Percentiles rank a stretch among this genome's conserved stretches.
These are phyloP conservation scores for Acer saccharum DNA, from an alignment of 345 rosid genomes.

Conservation along the genomic window DNA sequence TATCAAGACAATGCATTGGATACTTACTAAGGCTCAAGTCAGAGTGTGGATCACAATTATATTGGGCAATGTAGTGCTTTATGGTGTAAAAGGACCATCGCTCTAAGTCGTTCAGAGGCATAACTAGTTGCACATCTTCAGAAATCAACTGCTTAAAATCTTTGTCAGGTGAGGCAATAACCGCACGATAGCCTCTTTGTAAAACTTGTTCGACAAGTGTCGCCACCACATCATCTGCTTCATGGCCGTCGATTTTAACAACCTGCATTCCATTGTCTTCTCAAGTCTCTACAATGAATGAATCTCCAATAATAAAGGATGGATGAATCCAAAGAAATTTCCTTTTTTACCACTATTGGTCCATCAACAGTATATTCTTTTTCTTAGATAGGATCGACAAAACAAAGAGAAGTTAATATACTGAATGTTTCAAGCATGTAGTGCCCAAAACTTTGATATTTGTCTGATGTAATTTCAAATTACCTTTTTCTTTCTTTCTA, in stretches of 20 bases:
- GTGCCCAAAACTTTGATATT: not conserved
- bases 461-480: not conserved
- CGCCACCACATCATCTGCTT: constrained; percentile 94
- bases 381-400: not conserved
- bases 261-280: constrained; percentile 47
- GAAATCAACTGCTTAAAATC: constrained; percentile 95
- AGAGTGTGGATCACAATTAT: constrained; percentile 74
- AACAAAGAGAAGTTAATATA: not conserved
- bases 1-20: constrained; percentile 10
- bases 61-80: constrained; percentile 77
- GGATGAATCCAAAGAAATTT: not conserved
- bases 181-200: constrained; percentile 59
- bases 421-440: not conserved
- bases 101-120: constrained; percentile 69
- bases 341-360: not conserved
- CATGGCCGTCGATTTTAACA: constrained; percentile 70
- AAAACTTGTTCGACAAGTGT: constrained; percentile 73
- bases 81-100: constrained; percentile 94
- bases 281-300: constrained; percentile 8
- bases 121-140: constrained; percentile 85
- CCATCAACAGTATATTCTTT: not conserved
- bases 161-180: constrained; percentile 95
- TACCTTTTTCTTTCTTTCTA: not conserved
- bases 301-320: not conserved
- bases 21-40: constrained; percentile 88